Evolutionary conservation across 2,329 filamentous ascomycete genomes (phyloP), one percentile per base, ranked within the genome.

Genomic region (Alternaria gaisen): DNA sequence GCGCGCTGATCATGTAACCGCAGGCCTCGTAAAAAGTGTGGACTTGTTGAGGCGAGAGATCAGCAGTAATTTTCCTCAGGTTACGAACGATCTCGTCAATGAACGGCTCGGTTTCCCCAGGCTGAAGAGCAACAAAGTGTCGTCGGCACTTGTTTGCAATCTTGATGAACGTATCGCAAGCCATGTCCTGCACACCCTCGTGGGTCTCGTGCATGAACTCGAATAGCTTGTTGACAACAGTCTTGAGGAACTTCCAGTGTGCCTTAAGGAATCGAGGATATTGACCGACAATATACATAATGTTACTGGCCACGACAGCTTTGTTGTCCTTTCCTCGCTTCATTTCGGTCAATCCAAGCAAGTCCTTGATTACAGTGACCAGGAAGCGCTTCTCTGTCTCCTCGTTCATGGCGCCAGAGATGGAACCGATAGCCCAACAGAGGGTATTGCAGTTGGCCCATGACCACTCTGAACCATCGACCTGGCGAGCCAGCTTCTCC

Each of bases 161-260:
- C 85, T 99, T 99, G 82, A 99, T 99, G 75, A 99, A 99, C 0
- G 95, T 99, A 80, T 99, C 96, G 79, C 95, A 99, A 73, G 95
- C 95, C 96, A 99, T 99, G 81, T 99, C 95, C 81, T 99, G 96
- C 26, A 99, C 95, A 83, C 93, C 95, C 83, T 99, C 95, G 75
- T 99, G 95, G 1, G 95, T 98, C 81, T 99, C 95, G 79, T 99
- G 95, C 95, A 99, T 99, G 77, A 99, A 99, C 82, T 99, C 95
- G 74, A 99, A 99, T 5, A 99, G 87, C 84, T 99, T 99, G 83
- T 99, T 99, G 75, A 99, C 95, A 18, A 99, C 95, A 3, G 95
- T 99, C 88, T 99, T 99, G 58, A 99, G 84, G 82, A 99, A 99
- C 80, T 99, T 99, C 95, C 95, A 99, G 80, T 99, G 95, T 1